These are phyloP conservation scores for Spizellomyces punctatus DNA, from an alignment of 192 early-diverging fungal species.

Conservation along the genomic window DNA sequence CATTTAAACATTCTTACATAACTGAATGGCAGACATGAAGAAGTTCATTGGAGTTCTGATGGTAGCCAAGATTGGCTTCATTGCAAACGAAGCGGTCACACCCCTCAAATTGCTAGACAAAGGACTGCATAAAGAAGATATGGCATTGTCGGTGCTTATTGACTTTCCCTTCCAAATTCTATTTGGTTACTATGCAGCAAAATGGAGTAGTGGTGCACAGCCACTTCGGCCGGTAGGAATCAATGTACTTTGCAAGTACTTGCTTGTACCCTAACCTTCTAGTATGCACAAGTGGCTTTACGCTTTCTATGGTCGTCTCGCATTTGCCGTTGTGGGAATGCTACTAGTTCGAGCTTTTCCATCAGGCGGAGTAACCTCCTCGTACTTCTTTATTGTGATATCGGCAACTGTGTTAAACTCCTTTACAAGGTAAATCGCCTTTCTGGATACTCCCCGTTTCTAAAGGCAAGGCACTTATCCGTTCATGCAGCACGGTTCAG, in stretches of 20 bases:
- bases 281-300: constrained; percentile 71
- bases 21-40: constrained; percentile 71
- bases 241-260: constrained; percentile 23
- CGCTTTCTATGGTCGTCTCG: constrained; percentile 85
- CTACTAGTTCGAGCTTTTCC: constrained; percentile 81
- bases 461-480: too few species aligned
- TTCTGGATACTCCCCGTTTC: not conserved
- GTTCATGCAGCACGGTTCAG: constrained; percentile 74
- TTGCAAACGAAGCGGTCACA: constrained; percentile 93
- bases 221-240: constrained; percentile 76
- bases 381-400: constrained; percentile 82
- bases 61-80: constrained; percentile 92
- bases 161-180: constrained; percentile 97
- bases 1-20: not conserved
- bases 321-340: constrained; percentile 81
- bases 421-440: constrained; percentile 68
- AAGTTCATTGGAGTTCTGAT: constrained; percentile 79
- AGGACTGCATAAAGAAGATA: constrained; percentile 92
- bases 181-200: constrained; percentile 97
- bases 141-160: constrained; percentile 86
- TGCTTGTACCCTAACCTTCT: not conserved
- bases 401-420: constrained; percentile 77
- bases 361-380: constrained; percentile 57
- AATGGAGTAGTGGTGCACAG: constrained; percentile 85
- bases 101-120: constrained; percentile 93